phyloP scores from a whole-genome alignment of 78 protist genomes.

The Polysphondylium violaceum region DNA sequence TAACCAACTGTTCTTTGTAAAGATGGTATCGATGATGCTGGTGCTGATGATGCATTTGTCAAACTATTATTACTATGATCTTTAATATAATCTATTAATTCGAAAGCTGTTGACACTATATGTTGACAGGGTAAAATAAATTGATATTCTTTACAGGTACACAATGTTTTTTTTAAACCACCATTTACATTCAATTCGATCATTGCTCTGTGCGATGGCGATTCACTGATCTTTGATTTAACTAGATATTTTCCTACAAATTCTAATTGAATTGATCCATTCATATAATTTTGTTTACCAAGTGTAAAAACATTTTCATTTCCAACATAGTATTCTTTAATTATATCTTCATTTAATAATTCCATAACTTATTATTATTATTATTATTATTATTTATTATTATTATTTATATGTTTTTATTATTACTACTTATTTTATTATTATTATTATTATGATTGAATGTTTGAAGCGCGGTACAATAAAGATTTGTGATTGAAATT shows the following conservation, averaged over 20 bases:
- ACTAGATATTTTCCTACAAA: conserved; percentile 17
- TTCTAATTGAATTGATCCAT: conserved; percentile 3
- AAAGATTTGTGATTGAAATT: too few relatives aligned
- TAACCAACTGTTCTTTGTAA: neutral
- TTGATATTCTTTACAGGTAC: conserved; percentile 7
- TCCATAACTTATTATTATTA: too few relatives aligned
- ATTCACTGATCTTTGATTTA: neutral
- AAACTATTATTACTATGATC: conserved; percentile 1
- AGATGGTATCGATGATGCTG: too few relatives aligned
- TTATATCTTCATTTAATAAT: neutral
- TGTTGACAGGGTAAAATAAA: conserved; percentile 10
- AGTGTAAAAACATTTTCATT: neutral
- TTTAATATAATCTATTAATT: neutral
- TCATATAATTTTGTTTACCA: neutral
- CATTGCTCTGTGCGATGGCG: neutral
- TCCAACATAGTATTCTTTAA: neutral
- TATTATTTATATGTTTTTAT: too few relatives aligned
- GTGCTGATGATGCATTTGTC: too few relatives aligned
- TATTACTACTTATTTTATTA: too few relatives aligned
- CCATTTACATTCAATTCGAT: neutral
- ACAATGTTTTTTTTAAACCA: neutral
- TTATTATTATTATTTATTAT: too few relatives aligned
- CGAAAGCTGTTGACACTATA: conserved; percentile 1
- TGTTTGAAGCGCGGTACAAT: too few relatives aligned
- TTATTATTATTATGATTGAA: too few relatives aligned